Evolutionary conservation across 371 early-diverging fungal species (phyloP).

Genomic region (Zopfochytrium polystomum): DNA sequence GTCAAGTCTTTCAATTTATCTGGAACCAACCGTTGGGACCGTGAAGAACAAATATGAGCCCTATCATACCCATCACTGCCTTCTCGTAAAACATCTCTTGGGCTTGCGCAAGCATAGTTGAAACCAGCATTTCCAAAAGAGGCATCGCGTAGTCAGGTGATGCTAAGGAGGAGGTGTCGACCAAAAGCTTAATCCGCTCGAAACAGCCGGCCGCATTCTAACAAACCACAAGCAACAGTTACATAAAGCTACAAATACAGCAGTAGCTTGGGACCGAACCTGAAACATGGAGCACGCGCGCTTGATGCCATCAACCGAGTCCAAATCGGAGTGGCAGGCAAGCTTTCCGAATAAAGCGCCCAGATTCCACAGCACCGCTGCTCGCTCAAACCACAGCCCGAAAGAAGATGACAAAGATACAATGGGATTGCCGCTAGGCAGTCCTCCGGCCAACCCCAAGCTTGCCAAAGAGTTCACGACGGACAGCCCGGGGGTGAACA

Average conservation of each 20-base stretch:
- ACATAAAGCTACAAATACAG: conserved; percentile 74
- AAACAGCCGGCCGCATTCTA: conserved; percentile 7
- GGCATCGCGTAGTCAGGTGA: conserved; percentile 15
- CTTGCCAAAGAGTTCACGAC: conserved; percentile 63
- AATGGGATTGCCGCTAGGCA: too few species aligned
- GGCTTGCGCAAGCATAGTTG: neutral
- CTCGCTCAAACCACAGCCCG: conserved; percentile 86
- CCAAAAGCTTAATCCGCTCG: neutral
- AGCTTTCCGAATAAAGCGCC: conserved; percentile 78
- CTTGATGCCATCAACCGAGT: conserved; percentile 44
- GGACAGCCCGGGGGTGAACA: conserved; percentile 30
- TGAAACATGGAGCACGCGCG: neutral
- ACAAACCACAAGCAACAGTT: conserved; percentile 71
- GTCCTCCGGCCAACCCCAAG: too few species aligned
- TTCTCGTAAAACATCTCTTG: conserved; percentile 1
- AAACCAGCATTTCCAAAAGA: neutral
- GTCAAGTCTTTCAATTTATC: conserved; percentile 4
- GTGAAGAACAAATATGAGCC: too few species aligned
- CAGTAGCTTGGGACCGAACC: conserved; percentile 54
- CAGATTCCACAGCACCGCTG: conserved; percentile 78
- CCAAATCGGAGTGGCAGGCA: conserved; percentile 61
- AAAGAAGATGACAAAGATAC: too few species aligned
- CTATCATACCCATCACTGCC: conserved; percentile 51
- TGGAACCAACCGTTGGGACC: too few species aligned
- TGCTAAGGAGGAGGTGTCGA: neutral